A percentile compares a stretch with the other conserved stretches of the same genome.
These are phyloP conservation scores for Pythium dissotocum DNA, from an alignment of 352 stramenopile species.

Conservation along the genomic window DNA sequence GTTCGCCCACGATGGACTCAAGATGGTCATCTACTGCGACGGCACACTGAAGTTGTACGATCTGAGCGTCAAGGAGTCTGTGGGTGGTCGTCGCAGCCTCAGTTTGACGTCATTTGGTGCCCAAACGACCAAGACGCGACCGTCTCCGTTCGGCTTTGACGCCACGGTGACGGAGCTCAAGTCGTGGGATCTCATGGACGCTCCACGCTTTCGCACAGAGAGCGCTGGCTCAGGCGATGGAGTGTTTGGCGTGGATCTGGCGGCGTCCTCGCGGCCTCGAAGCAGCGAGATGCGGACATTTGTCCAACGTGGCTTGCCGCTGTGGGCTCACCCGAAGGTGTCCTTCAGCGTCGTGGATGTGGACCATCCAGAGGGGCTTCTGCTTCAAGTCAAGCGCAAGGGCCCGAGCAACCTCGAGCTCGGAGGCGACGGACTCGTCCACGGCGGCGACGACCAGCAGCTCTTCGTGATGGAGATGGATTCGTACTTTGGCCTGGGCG, in stretches of 20 bases:
- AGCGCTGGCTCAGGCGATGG: not conserved
- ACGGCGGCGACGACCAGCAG: slow-evolving; percentile 66
- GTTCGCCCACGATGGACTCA: slow-evolving; percentile 63
- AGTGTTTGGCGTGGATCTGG: slow-evolving; percentile 1
- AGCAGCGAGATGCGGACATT: slow-evolving; percentile 63
- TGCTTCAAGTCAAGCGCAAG: slow-evolving; percentile 79
- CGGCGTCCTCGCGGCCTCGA: not conserved
- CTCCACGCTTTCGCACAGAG: slow-evolving; percentile 21
- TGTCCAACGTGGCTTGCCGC: slow-evolving; percentile 53
- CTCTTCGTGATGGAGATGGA: slow-evolving; percentile 88
- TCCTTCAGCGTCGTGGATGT: slow-evolving; percentile 59
- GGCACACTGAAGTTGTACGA: slow-evolving; percentile 66
- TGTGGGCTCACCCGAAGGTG: slow-evolving; percentile 81
- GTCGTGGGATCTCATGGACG: slow-evolving; percentile 51
- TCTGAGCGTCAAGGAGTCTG: slow-evolving; percentile 33
- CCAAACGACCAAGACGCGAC: slow-evolving; percentile 52
- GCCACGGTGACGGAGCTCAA: slow-evolving; percentile 61
- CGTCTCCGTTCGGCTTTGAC: slow-evolving; percentile 66
- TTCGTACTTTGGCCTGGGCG: slow-evolving; percentile 83
- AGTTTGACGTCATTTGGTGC: slow-evolving; percentile 3
- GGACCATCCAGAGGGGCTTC: slow-evolving; percentile 45
- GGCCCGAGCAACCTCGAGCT: slow-evolving; percentile 44
- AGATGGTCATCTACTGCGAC: slow-evolving; percentile 69
- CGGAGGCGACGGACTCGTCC: slow-evolving; percentile 39
- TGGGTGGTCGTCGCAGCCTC: slow-evolving; percentile 11